Base-by-base conservation (phyloP, 78 protist species). In the Dictyostelium capitatum region DNA sequence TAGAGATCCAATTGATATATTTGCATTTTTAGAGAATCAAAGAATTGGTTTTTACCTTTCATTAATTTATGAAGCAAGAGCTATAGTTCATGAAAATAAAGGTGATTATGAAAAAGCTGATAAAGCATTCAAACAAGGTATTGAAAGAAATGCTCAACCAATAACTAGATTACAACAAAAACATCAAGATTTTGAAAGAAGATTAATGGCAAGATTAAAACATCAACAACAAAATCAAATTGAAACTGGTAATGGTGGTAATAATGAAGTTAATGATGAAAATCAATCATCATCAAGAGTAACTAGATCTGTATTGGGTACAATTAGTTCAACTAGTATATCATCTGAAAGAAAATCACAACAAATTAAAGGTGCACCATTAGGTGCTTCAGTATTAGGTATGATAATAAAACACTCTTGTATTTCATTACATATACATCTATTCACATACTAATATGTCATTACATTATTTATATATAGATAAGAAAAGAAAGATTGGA, bases 21-120 rank as follows among this genome's bases (percentile, higher is more conserved):
- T 91, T n/a, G 15, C 78, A 67, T 91, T 79, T 46, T 53, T 91
- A 19, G 92, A 91, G 41, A 72, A 46, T 32, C 54, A 74, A 7
- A 43, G 72, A 3, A 91, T 91, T 53, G 89, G 95, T 46, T 77
- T 15, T 7, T 32, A 69, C 14, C 62, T 81, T 15, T 91, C 95
- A 12, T 53, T 83, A 50, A 37, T 82, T 64, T 91, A 91, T 73
- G 95, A 91, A 48, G 95, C 95, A 17, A 64, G 43, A 47, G 95
- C 95, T 47, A 91, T 91, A 0, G 83, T 91, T n/a, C 70, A 78
- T 25, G 95, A 91, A n/a, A 83, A 82, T 54, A 91, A 91, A 30
- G 79, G 83, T 25, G 75, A 81, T 20, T 91, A 83, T 57, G 80
- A 62, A 54, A n/a, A 46, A 53, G 95, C 95, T 69, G 95, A 91